phyloP scores from a whole-genome alignment of 768 basidiomycete species.

The Lactifluus echinatus region DNA sequence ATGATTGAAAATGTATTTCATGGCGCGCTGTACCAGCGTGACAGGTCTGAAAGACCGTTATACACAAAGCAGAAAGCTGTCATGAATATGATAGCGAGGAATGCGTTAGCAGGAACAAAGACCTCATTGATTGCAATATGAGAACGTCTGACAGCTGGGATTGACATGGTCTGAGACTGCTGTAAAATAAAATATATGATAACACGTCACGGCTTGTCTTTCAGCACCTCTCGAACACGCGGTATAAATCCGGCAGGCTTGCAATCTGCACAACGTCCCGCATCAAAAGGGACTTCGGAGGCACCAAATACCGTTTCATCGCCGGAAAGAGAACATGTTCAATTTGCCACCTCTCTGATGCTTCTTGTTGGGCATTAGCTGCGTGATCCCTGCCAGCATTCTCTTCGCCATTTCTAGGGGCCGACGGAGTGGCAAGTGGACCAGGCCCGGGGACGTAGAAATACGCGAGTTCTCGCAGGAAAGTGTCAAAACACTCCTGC shows the following conservation, averaged over 20 bases:
- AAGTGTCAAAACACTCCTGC: slow-evolving; percentile 72
- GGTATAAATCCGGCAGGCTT: slow-evolving; percentile 83
- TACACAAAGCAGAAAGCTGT: no score
- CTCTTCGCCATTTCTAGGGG: background rate
- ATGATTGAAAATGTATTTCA: no score
- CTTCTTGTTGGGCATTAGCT: slow-evolving; percentile 28
- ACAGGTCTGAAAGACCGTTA: no score
- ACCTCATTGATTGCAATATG: no score
- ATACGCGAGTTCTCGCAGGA: slow-evolving; percentile 83
- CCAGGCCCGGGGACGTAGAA: slow-evolving; percentile 75
- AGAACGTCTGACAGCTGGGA: no score
- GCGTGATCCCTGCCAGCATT: slow-evolving; percentile 16
- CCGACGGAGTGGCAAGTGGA: slow-evolving; percentile 21
- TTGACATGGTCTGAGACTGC: no score
- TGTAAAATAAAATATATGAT: no score
- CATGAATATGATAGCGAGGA: no score
- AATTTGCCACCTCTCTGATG: slow-evolving; percentile 74
- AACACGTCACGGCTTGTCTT: background rate
- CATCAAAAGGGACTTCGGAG: slow-evolving; percentile 55
- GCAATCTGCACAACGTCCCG: slow-evolving; percentile 81
- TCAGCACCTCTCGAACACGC: slow-evolving; percentile 89
- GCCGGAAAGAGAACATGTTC: slow-evolving; percentile 88
- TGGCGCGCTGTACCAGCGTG: no score
- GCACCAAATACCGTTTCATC: slow-evolving; percentile 64
- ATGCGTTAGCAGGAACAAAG: no score